Base-by-base conservation (phyloP, 805 yeast genomes). In the Spathaspora passalidarum region DNA sequence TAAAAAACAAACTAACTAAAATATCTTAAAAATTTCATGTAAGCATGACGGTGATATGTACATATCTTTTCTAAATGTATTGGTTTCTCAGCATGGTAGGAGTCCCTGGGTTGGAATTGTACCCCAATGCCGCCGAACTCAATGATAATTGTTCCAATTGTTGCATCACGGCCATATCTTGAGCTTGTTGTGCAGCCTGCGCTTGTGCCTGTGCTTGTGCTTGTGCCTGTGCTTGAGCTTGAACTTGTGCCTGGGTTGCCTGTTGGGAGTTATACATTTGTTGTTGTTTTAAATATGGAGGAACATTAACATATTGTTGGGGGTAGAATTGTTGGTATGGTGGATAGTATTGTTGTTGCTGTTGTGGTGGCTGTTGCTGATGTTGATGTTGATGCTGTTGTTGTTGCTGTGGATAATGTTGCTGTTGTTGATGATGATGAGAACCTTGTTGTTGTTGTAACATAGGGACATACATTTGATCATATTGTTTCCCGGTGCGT, bases 111-210 rank as follows among this genome's bases (percentile, higher is more conserved):
- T 63, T 68, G 7, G 76, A 70, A 43, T 65, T 64, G 49, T 73
- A 73, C 2, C 76, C 78, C 61, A 72, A 53, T 4, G 78, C 76
- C 2, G 75, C 78, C 2, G 78, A 72, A 42, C 72, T 70, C 47
- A 73, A 59, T 3, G 76, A 70, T 32, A 73, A 56, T 49, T 70
- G 76, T 53, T 73, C 77, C 51, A 73, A 69, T 50, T 73, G 78
- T 49, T 68, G 71, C 74, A 73, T 68, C 8, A 72, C 69, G 13
- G 62, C 65, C 29, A 60, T 43, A 44, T 66, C 69, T 22, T 59
- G 57, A 22, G 50, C 52, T 23, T 43, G 56, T 17, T 50, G 56
- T 23, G 43, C 54, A 13, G 43, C 53, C 22, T 53, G 60, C 32
- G 39, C 55, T 14, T 49, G 52, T 42, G 29, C 56, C 39, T 50